Conservation (phyloP, 345 rosid genomes). For the Arabis alpina region DNA sequence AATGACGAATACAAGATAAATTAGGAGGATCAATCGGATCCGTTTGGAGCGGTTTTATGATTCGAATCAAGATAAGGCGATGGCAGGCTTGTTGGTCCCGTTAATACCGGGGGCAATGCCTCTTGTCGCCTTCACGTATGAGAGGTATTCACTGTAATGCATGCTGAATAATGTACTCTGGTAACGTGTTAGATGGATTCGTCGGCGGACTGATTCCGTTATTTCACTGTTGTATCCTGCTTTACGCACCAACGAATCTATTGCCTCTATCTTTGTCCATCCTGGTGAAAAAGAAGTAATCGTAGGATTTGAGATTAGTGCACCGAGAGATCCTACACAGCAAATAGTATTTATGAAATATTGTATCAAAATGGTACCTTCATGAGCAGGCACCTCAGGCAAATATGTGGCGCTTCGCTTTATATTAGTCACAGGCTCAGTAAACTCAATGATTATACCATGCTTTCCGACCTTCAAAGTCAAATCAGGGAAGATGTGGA, state of each 20-base stretch:
- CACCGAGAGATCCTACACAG: neutral
- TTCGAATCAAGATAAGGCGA: slow-evolving; percentile 46
- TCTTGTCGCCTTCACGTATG: slow-evolving; percentile 69
- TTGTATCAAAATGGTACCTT: slow-evolving; percentile 53
- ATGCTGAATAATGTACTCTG: slow-evolving; percentile 86
- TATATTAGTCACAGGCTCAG: slow-evolving; percentile 64
- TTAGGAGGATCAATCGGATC: slow-evolving; percentile 23
- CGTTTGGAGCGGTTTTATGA: slow-evolving; percentile 11
- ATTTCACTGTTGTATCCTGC: slow-evolving; percentile 76
- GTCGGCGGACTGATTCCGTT: slow-evolving; percentile 65
- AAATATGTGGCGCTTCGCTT: slow-evolving; percentile 91
- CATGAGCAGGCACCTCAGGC: slow-evolving; percentile 98
- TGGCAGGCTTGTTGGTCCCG: slow-evolving; percentile 56
- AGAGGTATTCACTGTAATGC: slow-evolving; percentile 78
- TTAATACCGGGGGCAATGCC: slow-evolving; percentile 62
- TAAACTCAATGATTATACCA: slow-evolving; percentile 90
- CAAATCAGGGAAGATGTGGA: slow-evolving; percentile 9
- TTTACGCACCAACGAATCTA: slow-evolving; percentile 89
- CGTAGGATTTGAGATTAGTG: neutral
- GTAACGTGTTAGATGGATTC: slow-evolving; percentile 82
- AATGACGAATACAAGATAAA: slow-evolving; percentile 38
- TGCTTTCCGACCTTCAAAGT: slow-evolving; percentile 78
- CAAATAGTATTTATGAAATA: neutral
- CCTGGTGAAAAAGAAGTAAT: slow-evolving; percentile 43
- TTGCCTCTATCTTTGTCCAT: slow-evolving; percentile 85